Base-by-base conservation (phyloP, 495 filamentous ascomycete genomes). In the Talaromyces borbonicus region DNA sequence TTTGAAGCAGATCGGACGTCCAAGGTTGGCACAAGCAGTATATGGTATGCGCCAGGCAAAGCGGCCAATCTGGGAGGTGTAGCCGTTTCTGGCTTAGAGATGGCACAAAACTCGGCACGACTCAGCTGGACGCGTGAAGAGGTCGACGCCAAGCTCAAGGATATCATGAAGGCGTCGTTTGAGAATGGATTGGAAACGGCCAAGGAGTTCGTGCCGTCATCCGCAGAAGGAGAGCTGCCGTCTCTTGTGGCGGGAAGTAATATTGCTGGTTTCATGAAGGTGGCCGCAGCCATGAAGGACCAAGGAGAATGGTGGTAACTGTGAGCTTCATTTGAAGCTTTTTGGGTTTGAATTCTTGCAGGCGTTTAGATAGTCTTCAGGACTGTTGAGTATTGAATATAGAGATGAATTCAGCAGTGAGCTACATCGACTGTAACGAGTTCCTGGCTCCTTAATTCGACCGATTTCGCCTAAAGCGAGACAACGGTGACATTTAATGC, bases 41-140 rank as follows among this genome's bases (percentile, higher is more conserved):
- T 95, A 62, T 98, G 92, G 92, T 98, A 97, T 66, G 92, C 81
- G 11, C 92, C 90, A 46, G 90, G 89, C 59, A 79, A 70, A 77
- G 92, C 92, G 39, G 87, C 92, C 70, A 98, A 98, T 75, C 87
- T 87, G 48, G 92, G 92, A 66, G 92, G 92, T 74, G 92, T 97
- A 46, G 92, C 92, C 31, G 92, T 98, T 14, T 95, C 89, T 18
- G 92, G 92, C 53, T 83, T 98, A 31, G 92, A 98, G 77, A 98
- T 98, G 92, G 90, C 90, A 20, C 92, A 98, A 80, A 98, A 98
- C 76, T 87, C 81, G 48, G 71, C 80, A 60, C 83, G 90, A 26
- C 71, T 95, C 47, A 73, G 63, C 54, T 98, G 92, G 92, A 85
- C 85, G 36, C 48, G 69, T 19, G 85, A 96, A 72, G 83, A 92